Base-by-base conservation (phyloP, 176 grass and related monocot species). In the Rhynchospora pubera region DNA sequence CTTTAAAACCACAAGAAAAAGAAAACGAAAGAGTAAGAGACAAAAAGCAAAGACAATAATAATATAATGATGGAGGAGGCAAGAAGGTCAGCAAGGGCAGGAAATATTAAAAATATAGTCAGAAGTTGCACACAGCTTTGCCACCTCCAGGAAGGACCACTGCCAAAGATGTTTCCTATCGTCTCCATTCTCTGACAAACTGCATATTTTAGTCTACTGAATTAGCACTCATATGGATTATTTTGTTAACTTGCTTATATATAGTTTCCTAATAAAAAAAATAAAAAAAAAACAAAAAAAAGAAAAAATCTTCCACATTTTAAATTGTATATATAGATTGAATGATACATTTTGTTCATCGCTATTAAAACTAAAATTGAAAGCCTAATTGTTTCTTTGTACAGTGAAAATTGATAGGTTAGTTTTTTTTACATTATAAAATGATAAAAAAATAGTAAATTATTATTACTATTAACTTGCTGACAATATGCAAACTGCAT, bases 1-100 rank as follows among this genome's bases (percentile, higher is more conserved):
- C n/a, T 72, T 22, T 39, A 39, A 53, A 53, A 76, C 9, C 18
- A 2, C 3, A 15, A 74, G 50, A 12, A 23, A 73, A 2, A 50
- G 5, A 23, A 1, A 51, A 1, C 6, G 6, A 71, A 21, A 47
- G 2, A 9, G 10, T 6, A 39, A 55, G 46, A 56, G 50, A 77
- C 72, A 77, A 56, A 77, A 56, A 77, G 72, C 50, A 56, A 55
- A 34, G 50, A 77, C 72, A 77, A 30, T 56, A 50, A 74, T 74
- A 26, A 55, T 77, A 77, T 56, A 77, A 77, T 77, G 7, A 77
- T 32, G 48, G 43, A 77, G 72, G 48, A 13, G 26, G 72, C 71
- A 75, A 2, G 22, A 30, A 76, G 48, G 72, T 76, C 72, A 76
- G 72, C 13, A 55, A 52, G 12, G 1, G 47, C 72, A 76, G 12